phyloP scores from a whole-genome alignment of 1,284 basidiomycete genomes.

The Puccinia triticina region DNA sequence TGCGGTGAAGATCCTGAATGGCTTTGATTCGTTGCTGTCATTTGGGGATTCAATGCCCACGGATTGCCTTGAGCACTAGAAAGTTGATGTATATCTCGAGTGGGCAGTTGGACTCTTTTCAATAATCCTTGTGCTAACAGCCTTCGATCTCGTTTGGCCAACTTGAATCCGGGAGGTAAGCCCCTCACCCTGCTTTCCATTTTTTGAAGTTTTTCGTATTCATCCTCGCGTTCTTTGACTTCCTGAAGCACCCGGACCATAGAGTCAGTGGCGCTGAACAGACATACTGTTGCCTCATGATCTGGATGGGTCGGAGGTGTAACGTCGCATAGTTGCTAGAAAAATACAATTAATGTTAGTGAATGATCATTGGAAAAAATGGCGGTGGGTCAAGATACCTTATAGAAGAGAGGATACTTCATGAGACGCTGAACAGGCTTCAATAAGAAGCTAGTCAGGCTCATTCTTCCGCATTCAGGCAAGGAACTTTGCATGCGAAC shows the following conservation, averaged over 20 bases:
- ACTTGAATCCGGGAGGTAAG: conserved; percentile 65
- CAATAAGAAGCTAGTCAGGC: conserved; percentile 70
- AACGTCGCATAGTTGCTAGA: conserved; percentile 68
- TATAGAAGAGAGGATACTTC: conserved; percentile 73
- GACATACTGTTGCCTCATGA: conserved; percentile 69
- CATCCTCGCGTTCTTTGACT: conserved; percentile 79
- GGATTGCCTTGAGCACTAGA: conserved; percentile 54
- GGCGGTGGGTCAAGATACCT: conserved; percentile 66
- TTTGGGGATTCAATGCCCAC: conserved; percentile 54
- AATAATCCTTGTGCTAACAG: conserved; percentile 72
- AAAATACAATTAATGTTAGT: conserved; percentile 65
- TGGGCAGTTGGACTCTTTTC: conserved; percentile 59
- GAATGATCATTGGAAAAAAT: neutral
- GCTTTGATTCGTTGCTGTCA: neutral
- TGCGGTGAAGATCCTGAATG: neutral
- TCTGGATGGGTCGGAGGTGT: conserved; percentile 74
- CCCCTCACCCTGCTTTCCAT: conserved; percentile 69
- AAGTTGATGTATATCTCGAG: conserved; percentile 54
- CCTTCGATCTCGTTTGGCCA: conserved; percentile 72
- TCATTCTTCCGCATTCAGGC: conserved; percentile 69
- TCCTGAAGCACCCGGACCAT: conserved; percentile 76
- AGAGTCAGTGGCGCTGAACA: conserved; percentile 70
- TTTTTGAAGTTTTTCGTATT: conserved; percentile 73
- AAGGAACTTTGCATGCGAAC: conserved; percentile 71
- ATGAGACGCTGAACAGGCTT: conserved; percentile 75